Evolutionary conservation across 305 asterid species (phyloP), one percentile per base, ranked within the genome.

Genomic region (Andrographis paniculata): DNA sequence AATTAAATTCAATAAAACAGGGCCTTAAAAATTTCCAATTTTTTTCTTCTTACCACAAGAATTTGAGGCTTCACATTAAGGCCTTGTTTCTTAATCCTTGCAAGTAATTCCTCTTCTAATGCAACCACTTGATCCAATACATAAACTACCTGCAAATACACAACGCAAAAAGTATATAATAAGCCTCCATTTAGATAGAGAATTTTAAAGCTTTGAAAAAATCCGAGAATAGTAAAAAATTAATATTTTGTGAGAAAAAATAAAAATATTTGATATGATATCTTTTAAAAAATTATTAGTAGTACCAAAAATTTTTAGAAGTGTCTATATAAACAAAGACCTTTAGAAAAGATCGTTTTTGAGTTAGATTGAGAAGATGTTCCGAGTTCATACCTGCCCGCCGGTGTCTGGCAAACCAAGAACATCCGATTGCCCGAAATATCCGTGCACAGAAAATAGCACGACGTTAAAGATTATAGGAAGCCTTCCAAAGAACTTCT

Each of bases 321-420:
- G n/a, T n/a, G n/a, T 24, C 30, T 8, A 24, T 3, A 24, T 3
- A 24, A 24, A 24, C 30, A 3, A 3, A 8, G 8, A 8, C 30
- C 4, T 24, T 24, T 24, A 24, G 30, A 8, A 24, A 24, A 24
- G 8, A 24, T 4, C 8, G 30, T 24, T 24, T 8, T 24, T 4
- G 30, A 4, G 8, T 3, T 24, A 4, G 35, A 43, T 13, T 23
- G 20, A 18, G 42, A 43, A 23, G 42, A 10, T 19, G n/a, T 4
- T 0, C 8, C 0, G 22, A 4, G 11, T 37, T 18, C 38, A 4
- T 52, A 86, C 96, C 91, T 85, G 95, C 14, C 95, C 97, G 37
- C 97, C 95, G 3, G 95, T 89, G 70, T 89, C 97, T 6, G 97
- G 97, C 71, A 89, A 64, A 52, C 97, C 95, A 47, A 89, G 95